phyloP scores from a whole-genome alignment of 441 rosid genomes.

The Rhodomyrtus psidioides region DNA sequence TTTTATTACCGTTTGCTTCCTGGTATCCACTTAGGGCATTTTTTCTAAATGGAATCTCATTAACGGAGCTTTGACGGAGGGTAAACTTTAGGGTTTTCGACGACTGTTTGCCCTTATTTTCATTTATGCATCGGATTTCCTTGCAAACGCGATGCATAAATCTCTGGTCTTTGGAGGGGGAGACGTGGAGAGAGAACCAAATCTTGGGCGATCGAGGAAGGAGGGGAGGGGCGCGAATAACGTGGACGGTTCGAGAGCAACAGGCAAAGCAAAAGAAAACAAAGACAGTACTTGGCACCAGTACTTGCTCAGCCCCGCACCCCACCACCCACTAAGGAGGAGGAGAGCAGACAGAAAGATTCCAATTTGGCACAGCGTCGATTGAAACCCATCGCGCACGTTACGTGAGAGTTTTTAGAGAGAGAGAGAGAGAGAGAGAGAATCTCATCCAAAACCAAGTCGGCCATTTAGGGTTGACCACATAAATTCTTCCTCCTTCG shows the following conservation, averaged over 20 bases:
- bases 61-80: too few relatives aligned
- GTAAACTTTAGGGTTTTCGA: too few relatives aligned
- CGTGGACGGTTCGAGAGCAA: background rate
- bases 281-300: background rate
- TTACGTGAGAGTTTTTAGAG: slow-evolving; percentile 2
- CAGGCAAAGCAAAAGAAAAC: background rate
- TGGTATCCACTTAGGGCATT: too few relatives aligned
- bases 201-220: background rate
- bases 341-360: slow-evolving; percentile 23
- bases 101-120: too few relatives aligned
- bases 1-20: too few relatives aligned
- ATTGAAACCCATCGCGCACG: slow-evolving; percentile 44
- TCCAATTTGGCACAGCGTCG: slow-evolving; percentile 30
- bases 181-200: background rate
- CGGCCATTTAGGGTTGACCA: slow-evolving; percentile 22
- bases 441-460: slow-evolving; percentile 29
- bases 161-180: background rate
- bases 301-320: background rate
- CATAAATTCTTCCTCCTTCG: background rate
- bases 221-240: background rate
- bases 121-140: background rate
- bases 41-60: too few relatives aligned
- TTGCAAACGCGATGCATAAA: background rate
- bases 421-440: background rate
- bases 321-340: slow-evolving; percentile 8